A percentile compares a stretch with the other conserved stretches of the same genome.
Evolutionary conservation across 2,329 filamentous ascomycete genomes (phyloP).

Genomic region (Nemania bipapillata): DNA sequence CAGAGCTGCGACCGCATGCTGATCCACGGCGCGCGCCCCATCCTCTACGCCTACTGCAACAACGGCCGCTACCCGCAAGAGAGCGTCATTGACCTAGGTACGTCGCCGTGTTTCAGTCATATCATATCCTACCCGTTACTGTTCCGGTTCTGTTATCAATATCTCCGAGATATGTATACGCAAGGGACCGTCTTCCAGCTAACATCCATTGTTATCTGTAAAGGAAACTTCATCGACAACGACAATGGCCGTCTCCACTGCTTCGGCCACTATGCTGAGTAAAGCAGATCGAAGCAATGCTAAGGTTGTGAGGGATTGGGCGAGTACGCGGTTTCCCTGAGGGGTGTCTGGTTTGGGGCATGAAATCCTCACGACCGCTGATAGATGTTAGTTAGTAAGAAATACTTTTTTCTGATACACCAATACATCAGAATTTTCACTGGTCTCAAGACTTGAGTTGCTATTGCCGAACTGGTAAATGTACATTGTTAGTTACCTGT

Average conservation of each 20-base stretch:
- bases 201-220: background rate
- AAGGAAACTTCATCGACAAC: conserved; percentile 31
- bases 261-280: conserved; percentile 25
- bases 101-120: background rate
- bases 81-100: conserved; percentile 23
- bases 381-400: conserved; percentile 2
- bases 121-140: background rate
- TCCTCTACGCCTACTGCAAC: conserved; percentile 22
- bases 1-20: conserved; percentile 25
- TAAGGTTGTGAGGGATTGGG: background rate
- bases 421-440: background rate
- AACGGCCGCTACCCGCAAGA: conserved; percentile 5
- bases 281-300: background rate
- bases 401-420: background rate
- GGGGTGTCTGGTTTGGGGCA: background rate
- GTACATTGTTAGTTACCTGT: background rate
- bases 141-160: background rate
- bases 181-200: background rate
- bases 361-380: background rate
- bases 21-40: conserved; percentile 11
- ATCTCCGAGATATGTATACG: background rate
- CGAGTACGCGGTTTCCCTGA: background rate
- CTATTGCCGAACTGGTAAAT: background rate
- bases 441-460: background rate
- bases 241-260: conserved; percentile 29